Base-by-base conservation (phyloP, 2,329 filamentous ascomycete genomes). In the Stagonosporopsis chrysanthemi region DNA sequence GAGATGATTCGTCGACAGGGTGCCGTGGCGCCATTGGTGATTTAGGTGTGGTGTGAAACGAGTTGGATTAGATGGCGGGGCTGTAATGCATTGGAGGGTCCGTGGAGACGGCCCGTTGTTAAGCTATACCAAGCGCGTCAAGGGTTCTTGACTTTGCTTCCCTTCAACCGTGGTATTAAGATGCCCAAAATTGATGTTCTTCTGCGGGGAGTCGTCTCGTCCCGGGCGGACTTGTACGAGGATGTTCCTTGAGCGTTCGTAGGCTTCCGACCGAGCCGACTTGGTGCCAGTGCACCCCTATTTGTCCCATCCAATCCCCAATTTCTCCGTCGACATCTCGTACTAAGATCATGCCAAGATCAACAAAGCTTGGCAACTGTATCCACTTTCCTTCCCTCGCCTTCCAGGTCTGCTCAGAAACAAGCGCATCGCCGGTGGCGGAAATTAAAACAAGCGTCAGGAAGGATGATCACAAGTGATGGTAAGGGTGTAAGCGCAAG, bases 1-100 rank as follows among this genome's bases (percentile, higher is more conserved):
- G 67, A 6, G 71, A 74, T 28, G 64, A 60, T 40, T 53, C 24
- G 61, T 74, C 72, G 22, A 65, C 31, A 12, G 35, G 19, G 52
- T 42, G 31, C n/a, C 50, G 31, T 47, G 40, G 36, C 33, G 66
- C 41, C 63, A 67, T 66, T 42, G 12, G 40, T 47, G 28, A n/a
- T 46, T n/a, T 43, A 12, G 14, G 38, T 14, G 39, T 33, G 57
- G 31, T 46, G 33, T 50, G 54, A 57, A 57, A 57, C 54, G 14
- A 43, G 19, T 43, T 28, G 43, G 26, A 57, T 57, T 57, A 44
- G 33, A 52, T n/a, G 41, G 48, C 42, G 54, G 49, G 48, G 42
- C 42, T 19, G 42, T 24, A 29, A 39, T 36, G 29, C n/a, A 12
- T 45, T 33, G 26, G 42, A 44, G 44, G 44, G 44, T 35, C 28